Conservation (phyloP, 2,329 filamentous ascomycete species). For the Talaromyces sp. region DNA sequence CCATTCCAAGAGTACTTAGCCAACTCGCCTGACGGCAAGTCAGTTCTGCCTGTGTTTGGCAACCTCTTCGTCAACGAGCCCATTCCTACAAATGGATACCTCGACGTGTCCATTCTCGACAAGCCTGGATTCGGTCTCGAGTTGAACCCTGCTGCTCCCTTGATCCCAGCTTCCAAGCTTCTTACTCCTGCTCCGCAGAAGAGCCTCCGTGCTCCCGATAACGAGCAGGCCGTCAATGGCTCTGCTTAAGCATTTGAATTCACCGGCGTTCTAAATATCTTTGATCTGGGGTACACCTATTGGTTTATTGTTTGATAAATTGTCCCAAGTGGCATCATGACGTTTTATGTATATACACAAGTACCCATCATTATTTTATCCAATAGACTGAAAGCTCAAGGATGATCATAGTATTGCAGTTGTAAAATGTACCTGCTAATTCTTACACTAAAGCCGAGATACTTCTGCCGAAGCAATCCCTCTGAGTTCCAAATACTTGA, state of each 20-base stretch:
- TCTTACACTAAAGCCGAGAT: no score
- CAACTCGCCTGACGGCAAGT: constrained; percentile 88
- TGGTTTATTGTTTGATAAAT: neutral
- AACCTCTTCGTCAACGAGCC: constrained; percentile 90
- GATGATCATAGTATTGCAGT: constrained; percentile 7
- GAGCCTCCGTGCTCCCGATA: constrained; percentile 44
- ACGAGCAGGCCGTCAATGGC: constrained; percentile 27
- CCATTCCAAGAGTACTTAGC: constrained; percentile 96
- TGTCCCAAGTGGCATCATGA: neutral
- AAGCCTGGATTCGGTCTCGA: constrained; percentile 90
- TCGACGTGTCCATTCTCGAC: constrained; percentile 78
- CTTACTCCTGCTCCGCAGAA: constrained; percentile 65
- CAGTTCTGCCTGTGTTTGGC: constrained; percentile 87
- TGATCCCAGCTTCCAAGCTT: constrained; percentile 75
- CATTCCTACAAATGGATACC: constrained; percentile 78
- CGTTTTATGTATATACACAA: no score
- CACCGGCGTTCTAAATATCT: constrained; percentile 6
- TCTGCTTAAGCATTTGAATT: constrained; percentile 7
- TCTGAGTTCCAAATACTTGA: no score
- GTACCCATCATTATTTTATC: constrained; percentile 4
- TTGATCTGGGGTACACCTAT: neutral
- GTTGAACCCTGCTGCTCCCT: constrained; percentile 76
- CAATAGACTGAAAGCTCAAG: constrained; percentile 15
- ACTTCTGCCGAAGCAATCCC: no score
- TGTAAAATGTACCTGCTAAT: no score